Evolutionary conservation across 2,329 filamentous ascomycete genomes (phyloP), one percentile per base, ranked within the genome.

Genomic region (Curvularia spicifera): DNA sequence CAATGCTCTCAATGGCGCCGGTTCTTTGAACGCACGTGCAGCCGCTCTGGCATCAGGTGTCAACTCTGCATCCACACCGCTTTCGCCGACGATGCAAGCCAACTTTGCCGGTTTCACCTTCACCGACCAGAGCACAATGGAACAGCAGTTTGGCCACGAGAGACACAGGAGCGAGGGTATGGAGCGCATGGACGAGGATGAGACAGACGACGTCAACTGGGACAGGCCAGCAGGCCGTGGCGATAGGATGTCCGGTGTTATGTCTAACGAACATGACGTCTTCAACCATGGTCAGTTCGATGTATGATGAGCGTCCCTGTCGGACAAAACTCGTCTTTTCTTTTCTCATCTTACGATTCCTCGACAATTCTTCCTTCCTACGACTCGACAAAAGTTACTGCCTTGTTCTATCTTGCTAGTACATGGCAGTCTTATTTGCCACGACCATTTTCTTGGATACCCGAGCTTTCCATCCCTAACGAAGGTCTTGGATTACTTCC

Each of bases 41-140:
- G 91, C 92, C 13, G 91, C 91, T 7, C 78, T 98, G 49, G 92
- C 94, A 15, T 88, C 89, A 56, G 93, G 93, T 37, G 79, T 85
- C 46, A 91, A 95, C 73, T 89, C 91, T 5, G 91, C 92, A 7
- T 96, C 91, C 13, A 99, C 95, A 0, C 95, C 95, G 0, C 82
- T 99, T 24, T 97, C 93, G 13, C 95, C 95, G 0, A 96, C 92
- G 2, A 93, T 97, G 79, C 95, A 99, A 79, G 95, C 94, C 63
- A 97, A 98, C 74, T 99, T 99, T 82, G 91, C 95, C 72, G 95
- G 95, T 33, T 99, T 99, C 78, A 99, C 95, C 0, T 99, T 96
- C 76, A 95, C 98, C n/a, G 95, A 98, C 70, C 94, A 98, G 79
- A 97, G 91, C 72, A 91, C 91, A 1, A 88, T 99, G 55, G 93